Conservation (phyloP, 305 asterid genomes). For the Solanum aculeatissimum region DNA sequence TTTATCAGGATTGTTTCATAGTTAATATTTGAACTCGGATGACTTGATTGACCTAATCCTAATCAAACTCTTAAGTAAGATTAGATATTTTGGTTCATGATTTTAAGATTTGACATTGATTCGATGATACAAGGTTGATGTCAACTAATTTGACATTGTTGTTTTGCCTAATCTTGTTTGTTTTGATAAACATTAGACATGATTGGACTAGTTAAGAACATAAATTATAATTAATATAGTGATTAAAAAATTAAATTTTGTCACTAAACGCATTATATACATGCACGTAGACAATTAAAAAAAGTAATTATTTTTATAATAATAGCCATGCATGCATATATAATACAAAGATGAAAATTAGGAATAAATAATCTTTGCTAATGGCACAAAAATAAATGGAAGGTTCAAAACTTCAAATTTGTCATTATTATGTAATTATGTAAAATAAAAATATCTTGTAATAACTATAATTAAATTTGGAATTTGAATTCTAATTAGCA, state of each 20-base stretch:
- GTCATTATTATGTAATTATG: no score
- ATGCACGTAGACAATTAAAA: not conserved
- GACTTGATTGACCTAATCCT: not conserved
- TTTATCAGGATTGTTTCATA: not conserved
- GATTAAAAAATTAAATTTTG: not conserved
- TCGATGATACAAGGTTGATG: not conserved
- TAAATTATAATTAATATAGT: not conserved
- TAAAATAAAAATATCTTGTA: no score
- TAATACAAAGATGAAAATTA: not conserved
- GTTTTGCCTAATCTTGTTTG: not conserved
- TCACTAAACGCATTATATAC: not conserved
- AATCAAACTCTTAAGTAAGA: not conserved
- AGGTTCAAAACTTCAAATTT: no score
- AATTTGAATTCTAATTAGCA: no score
- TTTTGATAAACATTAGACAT: not conserved
- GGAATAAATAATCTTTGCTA: not conserved
- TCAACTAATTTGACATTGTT: not conserved
- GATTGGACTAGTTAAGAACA: not conserved
- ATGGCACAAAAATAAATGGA: no score
- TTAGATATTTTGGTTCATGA: not conserved
- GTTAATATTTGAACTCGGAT: not conserved
- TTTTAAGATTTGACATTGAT: not conserved
- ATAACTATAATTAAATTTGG: no score
- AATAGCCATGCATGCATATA: not conserved
- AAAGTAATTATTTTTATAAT: not conserved